Evolutionary conservation across 805 yeast genomes (phyloP), one percentile per base, ranked within the genome.

Genomic region (Ogataea allantospora): DNA sequence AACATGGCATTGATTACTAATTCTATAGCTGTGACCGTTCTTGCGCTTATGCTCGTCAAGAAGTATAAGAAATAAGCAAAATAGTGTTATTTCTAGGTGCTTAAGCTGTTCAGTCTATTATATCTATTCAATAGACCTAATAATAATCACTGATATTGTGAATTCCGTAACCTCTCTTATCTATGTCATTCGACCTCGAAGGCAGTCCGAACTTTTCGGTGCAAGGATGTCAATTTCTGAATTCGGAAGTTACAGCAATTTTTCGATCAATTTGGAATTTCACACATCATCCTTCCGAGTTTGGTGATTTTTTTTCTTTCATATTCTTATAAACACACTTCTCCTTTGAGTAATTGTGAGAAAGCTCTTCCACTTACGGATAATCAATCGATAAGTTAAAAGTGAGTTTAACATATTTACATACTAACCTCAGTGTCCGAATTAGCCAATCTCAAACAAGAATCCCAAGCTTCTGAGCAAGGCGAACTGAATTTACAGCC

Each of bases 41-140:
- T 55, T 36, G 44, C 49, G 29, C 57, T 62, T 33, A 40, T 46
- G 45, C 35, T 59, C 44, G 31, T 57, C 36, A 64, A 62, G 60
- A 55, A 54, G 57, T 50, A 41, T 42, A 63, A 60, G 57, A 58
- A 58, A 51, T 58, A 57, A 56, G 43, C 42, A 27, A 29, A 8
- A 17, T 23, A 36, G 23, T 24, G 31, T 11, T 21, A n/a, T 18
- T 13, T 28, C 25, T 27, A 28, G 25, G 34, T 36, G 35, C 40
- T 16, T 20, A 27, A 26, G 22, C 35, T 18, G 20, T 35, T n/a
- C 11, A 21, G 23, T 21, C 23, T 9, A 21, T 9, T 21, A n/a
- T 21, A 21, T 21, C 23, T 36, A 19, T 28, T 36, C 30, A 35
- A 36, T 36, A 36, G 40, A 36, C 40, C 40, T 36, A 36, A 30